Evolutionary conservation across 805 yeast species (phyloP).

Genomic region (Metschnikowia hibisci): DNA sequence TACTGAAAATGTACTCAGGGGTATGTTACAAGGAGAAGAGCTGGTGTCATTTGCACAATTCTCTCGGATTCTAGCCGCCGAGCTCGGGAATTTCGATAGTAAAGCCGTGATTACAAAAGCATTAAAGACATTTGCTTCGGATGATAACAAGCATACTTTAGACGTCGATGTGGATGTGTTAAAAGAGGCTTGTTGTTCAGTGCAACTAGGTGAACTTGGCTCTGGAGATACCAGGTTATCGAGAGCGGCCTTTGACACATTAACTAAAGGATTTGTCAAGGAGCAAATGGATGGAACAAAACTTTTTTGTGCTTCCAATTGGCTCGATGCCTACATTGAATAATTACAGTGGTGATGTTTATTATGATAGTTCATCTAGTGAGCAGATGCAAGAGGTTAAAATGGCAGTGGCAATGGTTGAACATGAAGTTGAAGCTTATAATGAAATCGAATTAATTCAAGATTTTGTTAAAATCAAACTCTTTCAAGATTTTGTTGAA

Average conservation of each 20-base stretch:
- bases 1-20: slow-evolving; percentile 37
- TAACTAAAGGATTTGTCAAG: slow-evolving; percentile 53
- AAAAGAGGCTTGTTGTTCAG: slow-evolving; percentile 44
- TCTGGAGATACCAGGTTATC: slow-evolving; percentile 43
- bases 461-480: too few relatives aligned
- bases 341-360: slow-evolving; percentile 11
- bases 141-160: slow-evolving; percentile 30
- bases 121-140: slow-evolving; percentile 48
- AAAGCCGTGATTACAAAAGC: slow-evolving; percentile 54
- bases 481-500: too few relatives aligned
- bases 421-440: too few relatives aligned
- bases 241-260: slow-evolving; percentile 44
- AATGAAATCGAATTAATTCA: too few relatives aligned
- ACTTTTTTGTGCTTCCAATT: slow-evolving; percentile 57
- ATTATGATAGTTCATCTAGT: not conserved
- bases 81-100: slow-evolving; percentile 48
- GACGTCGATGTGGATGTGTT: slow-evolving; percentile 48
- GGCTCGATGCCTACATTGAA: slow-evolving; percentile 52
- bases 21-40: slow-evolving; percentile 48
- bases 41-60: slow-evolving; percentile 62
- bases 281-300: slow-evolving; percentile 56
- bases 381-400: too few relatives aligned
- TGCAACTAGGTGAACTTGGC: slow-evolving; percentile 43
- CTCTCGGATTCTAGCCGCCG: slow-evolving; percentile 56
- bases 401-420: too few relatives aligned